Percentiles rank a stretch among this genome's conserved stretches.
Conservation (phyloP, 1,284 basidiomycete species). For the Malassezia pachydermatis region DNA sequence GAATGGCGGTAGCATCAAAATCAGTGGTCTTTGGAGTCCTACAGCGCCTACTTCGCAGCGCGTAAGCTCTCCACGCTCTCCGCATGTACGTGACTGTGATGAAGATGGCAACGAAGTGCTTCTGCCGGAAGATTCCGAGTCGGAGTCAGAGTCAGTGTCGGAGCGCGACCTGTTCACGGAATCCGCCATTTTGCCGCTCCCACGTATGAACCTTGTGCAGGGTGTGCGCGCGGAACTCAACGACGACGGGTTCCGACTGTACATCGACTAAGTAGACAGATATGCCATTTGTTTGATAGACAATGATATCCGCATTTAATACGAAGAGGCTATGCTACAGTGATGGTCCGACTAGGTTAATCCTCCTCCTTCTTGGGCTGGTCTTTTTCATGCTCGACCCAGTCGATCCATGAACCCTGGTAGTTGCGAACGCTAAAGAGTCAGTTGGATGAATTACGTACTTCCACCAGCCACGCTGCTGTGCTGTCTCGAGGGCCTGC, state of each 20-base stretch:
- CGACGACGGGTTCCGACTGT: constrained; percentile 13
- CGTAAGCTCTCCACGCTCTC: constrained; percentile 9
- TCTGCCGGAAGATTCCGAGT: constrained; percentile 6
- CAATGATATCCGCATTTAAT: not conserved
- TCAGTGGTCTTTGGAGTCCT: constrained; percentile 10
- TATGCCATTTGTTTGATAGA: not conserved
- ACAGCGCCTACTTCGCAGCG: not conserved
- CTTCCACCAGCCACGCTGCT: constrained; percentile 73
- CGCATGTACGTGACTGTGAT: constrained; percentile 16
- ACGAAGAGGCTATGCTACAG: not conserved
- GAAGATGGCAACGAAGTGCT: constrained; percentile 13
- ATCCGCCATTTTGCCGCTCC: not conserved
- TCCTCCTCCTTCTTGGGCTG: constrained; percentile 46
- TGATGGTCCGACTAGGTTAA: constrained; percentile 2
- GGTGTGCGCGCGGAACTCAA: constrained; percentile 13
- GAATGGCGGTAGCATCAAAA: constrained; percentile 10
- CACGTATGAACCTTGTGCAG: not conserved
- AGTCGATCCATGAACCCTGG: constrained; percentile 83
- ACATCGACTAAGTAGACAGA: constrained; percentile 8
- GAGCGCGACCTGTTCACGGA: not conserved
- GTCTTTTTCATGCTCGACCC: constrained; percentile 57
- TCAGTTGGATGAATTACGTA: constrained; percentile 50
- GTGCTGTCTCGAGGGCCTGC: constrained; percentile 72
- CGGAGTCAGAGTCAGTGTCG: not conserved
- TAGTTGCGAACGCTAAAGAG: constrained; percentile 66